Percentiles rank a stretch among this genome's conserved stretches.
Evolutionary conservation across 2,329 filamentous ascomycete species (phyloP).

Genomic region (Lasiodiplodia citricola): DNA sequence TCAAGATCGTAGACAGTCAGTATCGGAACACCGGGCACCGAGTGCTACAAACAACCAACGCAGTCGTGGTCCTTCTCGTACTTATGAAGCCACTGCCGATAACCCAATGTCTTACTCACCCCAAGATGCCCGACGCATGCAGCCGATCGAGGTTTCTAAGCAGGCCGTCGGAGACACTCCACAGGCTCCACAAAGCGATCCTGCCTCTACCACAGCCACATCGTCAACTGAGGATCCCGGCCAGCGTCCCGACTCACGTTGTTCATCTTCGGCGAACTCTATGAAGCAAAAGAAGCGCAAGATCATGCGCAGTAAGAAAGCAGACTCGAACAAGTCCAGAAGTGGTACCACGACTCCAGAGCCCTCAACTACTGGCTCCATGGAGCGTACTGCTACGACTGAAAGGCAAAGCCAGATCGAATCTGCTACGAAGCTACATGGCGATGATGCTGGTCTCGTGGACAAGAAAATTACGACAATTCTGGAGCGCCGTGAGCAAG

Average conservation of each 20-base stretch:
- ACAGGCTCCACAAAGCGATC: not conserved
- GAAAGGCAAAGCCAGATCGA: not conserved
- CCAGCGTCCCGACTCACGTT: not conserved
- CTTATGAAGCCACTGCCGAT: constrained; percentile 2
- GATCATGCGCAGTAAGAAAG: not conserved
- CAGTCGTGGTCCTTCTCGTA: constrained; percentile 6
- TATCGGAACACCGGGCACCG: not conserved
- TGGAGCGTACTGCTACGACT: not conserved
- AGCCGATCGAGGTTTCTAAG: not conserved
- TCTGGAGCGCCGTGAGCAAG: not conserved
- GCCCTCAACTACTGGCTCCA: not conserved
- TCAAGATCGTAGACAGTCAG: not conserved
- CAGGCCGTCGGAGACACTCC: not conserved
- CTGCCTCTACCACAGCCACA: not conserved
- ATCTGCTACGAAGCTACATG: too few relatives aligned
- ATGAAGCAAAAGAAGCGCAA: not conserved
- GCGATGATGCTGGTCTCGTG: constrained; percentile 1
- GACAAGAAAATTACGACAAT: constrained; percentile 6
- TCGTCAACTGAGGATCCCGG: not conserved
- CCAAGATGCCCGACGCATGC: constrained; percentile 12
- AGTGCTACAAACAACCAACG: not conserved
- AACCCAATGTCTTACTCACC: constrained; percentile 16
- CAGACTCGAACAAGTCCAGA: not conserved
- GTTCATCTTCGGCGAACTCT: not conserved
- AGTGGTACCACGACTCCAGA: constrained; percentile 5